Base-by-base conservation (phyloP, 768 basidiomycete genomes). In the Russula dissimulans region DNA sequence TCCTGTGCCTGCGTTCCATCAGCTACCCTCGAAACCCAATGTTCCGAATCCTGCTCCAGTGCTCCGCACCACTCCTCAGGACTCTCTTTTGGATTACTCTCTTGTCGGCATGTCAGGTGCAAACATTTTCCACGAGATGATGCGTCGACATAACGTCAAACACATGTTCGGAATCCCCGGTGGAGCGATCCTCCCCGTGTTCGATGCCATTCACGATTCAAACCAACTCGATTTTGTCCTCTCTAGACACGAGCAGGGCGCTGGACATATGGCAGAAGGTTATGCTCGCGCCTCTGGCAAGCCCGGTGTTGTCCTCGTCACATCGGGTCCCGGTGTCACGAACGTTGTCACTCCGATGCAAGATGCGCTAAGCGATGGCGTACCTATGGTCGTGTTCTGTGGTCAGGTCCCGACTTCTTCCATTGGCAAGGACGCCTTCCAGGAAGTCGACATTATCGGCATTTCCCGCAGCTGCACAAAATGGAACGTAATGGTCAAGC, bases 401-500 rank as follows among this genome's bases (percentile, higher is more conserved):
- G 95, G 95, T 1, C 95, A 98, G 77, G 95, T 99, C n/a, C 97
- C 97, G 0, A 98, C 95, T 8, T 90, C 90, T n/a, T 87, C 91
- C 54, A 98, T 99, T 62, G 95, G 95, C 18, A 94, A 91, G 14
- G 95, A 99, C 70, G 91, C 92, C 1, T 98, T 99, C 82, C 97
- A 99, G 71, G 97, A 98, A 75, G 97, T 97, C 42, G 97, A 99
- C 71, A 75, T 98, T 52, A 79, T 99, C 57, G 95, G 97, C 51
- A 99, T 98, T 73, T 97, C 95, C 34, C 81, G 95, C 53, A 86
- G 87, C 67, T 99, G 97, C 77, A 98, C 97, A 29, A 99, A 98
- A 73, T 98, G 97, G 97, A 98, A 99, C 70, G 95, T 99, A 61
- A 95, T 98, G 94, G 91, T 98, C 53, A 98, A 97, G 74, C 94